Evolutionary conservation across 371 early-diverging fungal species (phyloP).

Genomic region (Batrachochytrium dendrobatidis): DNA sequence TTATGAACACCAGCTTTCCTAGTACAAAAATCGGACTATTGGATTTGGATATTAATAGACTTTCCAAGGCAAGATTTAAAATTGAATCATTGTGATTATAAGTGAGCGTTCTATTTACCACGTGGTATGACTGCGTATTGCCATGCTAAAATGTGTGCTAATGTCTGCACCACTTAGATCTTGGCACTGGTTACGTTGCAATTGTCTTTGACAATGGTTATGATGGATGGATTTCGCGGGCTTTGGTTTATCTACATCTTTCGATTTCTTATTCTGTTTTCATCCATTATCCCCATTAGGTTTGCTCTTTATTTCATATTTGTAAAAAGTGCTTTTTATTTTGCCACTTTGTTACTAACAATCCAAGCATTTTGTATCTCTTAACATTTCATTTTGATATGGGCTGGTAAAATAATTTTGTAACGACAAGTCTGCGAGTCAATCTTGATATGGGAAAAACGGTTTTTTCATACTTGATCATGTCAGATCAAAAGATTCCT

Average conservation of each 20-base stretch:
- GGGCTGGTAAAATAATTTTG: conserved; percentile 9
- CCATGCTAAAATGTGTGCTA: neutral
- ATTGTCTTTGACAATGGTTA: conserved; percentile 82
- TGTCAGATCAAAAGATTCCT: conserved; percentile 70
- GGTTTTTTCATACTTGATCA: conserved; percentile 79
- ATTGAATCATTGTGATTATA: conserved; percentile 8
- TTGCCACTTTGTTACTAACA: neutral
- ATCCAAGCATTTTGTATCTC: neutral
- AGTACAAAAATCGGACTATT: conserved; percentile 93
- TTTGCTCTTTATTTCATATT: conserved; percentile 14
- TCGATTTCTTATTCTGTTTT: conserved; percentile 95
- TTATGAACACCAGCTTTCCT: conserved; percentile 96
- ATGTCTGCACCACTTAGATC: conserved; percentile 40
- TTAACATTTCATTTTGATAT: neutral
- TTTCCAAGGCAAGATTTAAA: conserved; percentile 68
- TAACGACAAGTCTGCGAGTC: conserved; percentile 68
- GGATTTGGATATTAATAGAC: conserved; percentile 89
- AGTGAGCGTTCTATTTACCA: neutral
- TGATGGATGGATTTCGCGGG: conserved; percentile 81
- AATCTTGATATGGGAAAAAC: conserved; percentile 97
- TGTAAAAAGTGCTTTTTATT: neutral
- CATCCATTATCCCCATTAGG: conserved; percentile 97
- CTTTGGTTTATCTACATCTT: conserved; percentile 87
- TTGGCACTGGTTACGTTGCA: conserved; percentile 77
- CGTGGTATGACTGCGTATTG: neutral